phyloP scores from a whole-genome alignment of 257 asterid genomes.

The Penstemon eatonii region DNA sequence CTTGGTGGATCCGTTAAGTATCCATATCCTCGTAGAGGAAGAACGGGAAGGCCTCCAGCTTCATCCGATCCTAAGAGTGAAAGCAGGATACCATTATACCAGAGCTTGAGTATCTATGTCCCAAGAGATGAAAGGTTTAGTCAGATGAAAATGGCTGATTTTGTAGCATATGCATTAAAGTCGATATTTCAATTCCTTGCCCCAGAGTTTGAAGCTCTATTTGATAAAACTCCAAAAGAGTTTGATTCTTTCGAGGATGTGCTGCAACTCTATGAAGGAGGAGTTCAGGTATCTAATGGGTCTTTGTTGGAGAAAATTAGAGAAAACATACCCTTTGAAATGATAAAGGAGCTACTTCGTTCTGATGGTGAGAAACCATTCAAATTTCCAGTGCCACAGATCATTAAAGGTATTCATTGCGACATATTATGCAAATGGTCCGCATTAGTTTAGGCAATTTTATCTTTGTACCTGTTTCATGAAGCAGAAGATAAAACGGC shows the following conservation, averaged over 20 bases:
- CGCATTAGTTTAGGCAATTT: neutral
- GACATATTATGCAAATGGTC: neutral
- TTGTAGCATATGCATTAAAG: constrained; percentile 66
- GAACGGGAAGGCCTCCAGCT: constrained; percentile 66
- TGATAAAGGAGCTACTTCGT: constrained; percentile 61
- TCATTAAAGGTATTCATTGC: constrained; percentile 51
- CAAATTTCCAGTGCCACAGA: constrained; percentile 64
- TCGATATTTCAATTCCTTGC: constrained; percentile 58
- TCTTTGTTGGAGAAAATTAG: constrained; percentile 43
- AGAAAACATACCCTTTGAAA: constrained; percentile 50
- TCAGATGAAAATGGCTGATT: constrained; percentile 71
- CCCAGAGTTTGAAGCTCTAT: constrained; percentile 63
- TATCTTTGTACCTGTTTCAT: constrained; percentile 4
- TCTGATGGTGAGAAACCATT: constrained; percentile 57
- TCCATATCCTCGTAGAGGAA: constrained; percentile 83
- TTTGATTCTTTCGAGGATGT: constrained; percentile 75
- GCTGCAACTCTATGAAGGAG: constrained; percentile 57
- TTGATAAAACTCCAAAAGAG: constrained; percentile 60
- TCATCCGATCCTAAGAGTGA: constrained; percentile 61
- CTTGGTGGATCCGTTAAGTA: constrained; percentile 68
- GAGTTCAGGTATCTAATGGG: constrained; percentile 40
- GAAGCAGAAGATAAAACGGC: constrained; percentile 57
- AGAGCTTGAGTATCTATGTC: constrained; percentile 61
- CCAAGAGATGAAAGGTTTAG: constrained; percentile 87
- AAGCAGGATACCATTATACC: constrained; percentile 57